A percentile compares a stretch with the other conserved stretches of the same genome.
Evolutionary conservation across 441 rosid species (phyloP).

Genomic region (Corymbia citriodora): DNA sequence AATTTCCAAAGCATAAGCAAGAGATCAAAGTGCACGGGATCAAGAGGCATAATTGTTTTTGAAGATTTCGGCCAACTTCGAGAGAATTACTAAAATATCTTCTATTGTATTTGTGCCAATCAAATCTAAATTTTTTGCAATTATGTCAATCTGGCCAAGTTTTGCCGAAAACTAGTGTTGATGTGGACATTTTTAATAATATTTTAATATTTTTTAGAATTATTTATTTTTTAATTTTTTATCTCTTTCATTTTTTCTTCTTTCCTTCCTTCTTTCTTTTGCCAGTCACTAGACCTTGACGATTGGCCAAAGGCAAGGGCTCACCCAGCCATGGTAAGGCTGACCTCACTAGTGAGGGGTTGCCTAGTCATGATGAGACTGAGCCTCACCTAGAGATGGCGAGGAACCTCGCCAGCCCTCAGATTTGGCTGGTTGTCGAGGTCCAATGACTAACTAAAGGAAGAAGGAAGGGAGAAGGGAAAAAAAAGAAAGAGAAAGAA

Average conservation of each 20-base stretch:
- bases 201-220: too few relatives aligned
- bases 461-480: neutral
- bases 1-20: neutral
- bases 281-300: rapidly evolving
- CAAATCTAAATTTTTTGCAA: too few relatives aligned
- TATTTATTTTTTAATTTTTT: too few relatives aligned
- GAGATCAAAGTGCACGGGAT: neutral
- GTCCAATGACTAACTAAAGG: rapidly evolving
- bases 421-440: neutral
- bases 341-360: rapidly evolving
- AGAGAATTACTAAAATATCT: too few relatives aligned
- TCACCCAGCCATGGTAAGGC: rapidly evolving
- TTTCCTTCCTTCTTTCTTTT: neutral
- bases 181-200: too few relatives aligned
- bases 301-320: neutral
- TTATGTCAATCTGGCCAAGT: too few relatives aligned
- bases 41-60: neutral
- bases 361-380: rapidly evolving
- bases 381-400: rapidly evolving
- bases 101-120: rapidly evolving
- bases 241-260: too few relatives aligned
- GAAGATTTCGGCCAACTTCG: neutral
- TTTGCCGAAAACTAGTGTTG: rapidly evolving
- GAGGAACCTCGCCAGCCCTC: rapidly evolving
- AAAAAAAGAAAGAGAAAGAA: too few relatives aligned